Conservation (phyloP, 2,329 filamentous ascomycete genomes). For the Fusarium bulbicola region DNA sequence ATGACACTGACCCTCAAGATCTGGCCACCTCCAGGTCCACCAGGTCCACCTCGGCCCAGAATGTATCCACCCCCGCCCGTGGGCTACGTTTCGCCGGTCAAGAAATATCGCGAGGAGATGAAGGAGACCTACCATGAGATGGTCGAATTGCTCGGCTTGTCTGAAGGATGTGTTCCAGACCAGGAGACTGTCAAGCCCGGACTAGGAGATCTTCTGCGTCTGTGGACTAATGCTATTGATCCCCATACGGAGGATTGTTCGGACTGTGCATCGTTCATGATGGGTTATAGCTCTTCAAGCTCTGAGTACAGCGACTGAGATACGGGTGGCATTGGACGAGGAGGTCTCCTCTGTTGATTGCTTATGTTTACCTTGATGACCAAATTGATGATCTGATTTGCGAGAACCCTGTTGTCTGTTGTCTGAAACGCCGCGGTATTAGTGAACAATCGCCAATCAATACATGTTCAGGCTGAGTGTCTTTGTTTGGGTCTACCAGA, state of each 20-base stretch:
- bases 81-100: neutral
- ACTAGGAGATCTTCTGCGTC: neutral
- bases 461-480: neutral
- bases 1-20: neutral
- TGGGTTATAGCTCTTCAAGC: neutral
- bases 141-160: neutral
- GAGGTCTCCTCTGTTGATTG: neutral
- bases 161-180: neutral
- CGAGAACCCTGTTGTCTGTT: neutral
- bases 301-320: neutral
- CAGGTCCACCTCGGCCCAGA: neutral
- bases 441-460: neutral
- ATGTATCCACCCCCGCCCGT: neutral
- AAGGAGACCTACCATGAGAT: neutral
- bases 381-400: neutral
- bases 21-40: neutral
- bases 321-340: no score
- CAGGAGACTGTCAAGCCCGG: neutral
- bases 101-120: neutral
- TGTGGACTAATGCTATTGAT: slow-evolving; percentile 11
- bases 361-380: neutral
- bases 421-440: neutral
- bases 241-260: neutral
- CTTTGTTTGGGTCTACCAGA: rapidly evolving
- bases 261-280: neutral